Conservation (phyloP, 768 basidiomycete species). For the Pisolithus tinctorius region DNA sequence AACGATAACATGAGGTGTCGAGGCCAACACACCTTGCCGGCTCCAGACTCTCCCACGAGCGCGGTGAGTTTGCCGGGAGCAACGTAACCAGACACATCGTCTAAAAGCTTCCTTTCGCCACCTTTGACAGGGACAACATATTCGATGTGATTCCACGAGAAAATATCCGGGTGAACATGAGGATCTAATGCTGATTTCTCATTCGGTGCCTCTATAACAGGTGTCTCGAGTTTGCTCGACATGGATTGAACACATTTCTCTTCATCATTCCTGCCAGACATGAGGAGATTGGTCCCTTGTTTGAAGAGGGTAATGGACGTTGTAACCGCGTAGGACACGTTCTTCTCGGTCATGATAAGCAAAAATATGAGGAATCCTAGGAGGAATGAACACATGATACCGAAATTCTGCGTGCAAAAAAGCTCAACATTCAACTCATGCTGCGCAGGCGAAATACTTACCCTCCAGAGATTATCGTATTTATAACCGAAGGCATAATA, state of each 20-base stretch:
- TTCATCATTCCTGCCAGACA: conserved; percentile 6
- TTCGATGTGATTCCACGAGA: conserved; percentile 70
- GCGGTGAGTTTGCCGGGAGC: conserved; percentile 46
- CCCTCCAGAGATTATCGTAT: conserved; percentile 28
- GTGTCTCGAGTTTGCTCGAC: neutral
- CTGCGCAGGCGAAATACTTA: conserved; percentile 23
- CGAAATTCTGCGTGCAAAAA: conserved; percentile 24
- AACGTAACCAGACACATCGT: conserved; percentile 43
- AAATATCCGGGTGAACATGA: conserved; percentile 39
- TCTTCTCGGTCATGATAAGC: conserved; percentile 31
- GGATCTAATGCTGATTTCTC: conserved; percentile 29
- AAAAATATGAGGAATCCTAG: conserved; percentile 31
- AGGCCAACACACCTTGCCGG: conserved; percentile 18
- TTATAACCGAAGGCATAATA: conserved; percentile 23
- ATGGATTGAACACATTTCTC: conserved; percentile 4
- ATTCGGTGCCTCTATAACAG: neutral
- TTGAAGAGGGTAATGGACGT: conserved; percentile 25
- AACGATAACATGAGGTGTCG: neutral
- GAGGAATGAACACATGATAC: conserved; percentile 41
- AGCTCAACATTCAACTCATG: neutral
- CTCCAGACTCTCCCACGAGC: conserved; percentile 40
- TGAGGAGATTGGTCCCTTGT: neutral
- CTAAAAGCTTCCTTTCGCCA: conserved; percentile 35
- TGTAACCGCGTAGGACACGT: conserved; percentile 21
- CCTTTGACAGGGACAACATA: conserved; percentile 50